Percentiles rank a stretch among this genome's conserved stretches.
Conservation (phyloP, 1,284 basidiomycete species). For the Rhodotorula mucilaginosa region DNA sequence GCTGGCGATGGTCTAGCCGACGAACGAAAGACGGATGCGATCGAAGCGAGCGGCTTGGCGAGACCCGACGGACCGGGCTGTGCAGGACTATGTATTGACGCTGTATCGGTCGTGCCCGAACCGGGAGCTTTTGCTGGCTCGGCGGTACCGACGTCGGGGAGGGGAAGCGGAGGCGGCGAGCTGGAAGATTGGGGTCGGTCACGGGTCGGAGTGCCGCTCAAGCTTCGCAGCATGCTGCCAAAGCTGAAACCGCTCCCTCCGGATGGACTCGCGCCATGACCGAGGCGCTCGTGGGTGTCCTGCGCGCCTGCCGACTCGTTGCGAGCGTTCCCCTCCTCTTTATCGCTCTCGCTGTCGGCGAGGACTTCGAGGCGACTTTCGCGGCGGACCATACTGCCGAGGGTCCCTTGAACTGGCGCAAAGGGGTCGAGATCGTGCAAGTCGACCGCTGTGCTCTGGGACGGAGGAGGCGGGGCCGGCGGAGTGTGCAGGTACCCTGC, state of each 20-base stretch:
- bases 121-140: neutral
- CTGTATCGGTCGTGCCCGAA: neutral
- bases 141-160: neutral
- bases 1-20: constrained; percentile 8
- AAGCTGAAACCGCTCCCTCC: constrained; percentile 16
- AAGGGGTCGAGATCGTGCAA: constrained; percentile 30
- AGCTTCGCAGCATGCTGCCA: constrained; percentile 18
- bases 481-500: constrained; percentile 9
- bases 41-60: constrained; percentile 30
- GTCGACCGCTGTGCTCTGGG: neutral
- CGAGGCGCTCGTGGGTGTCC: neutral
- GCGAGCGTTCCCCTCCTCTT: constrained; percentile 3
- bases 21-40: constrained; percentile 36
- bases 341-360: constrained; percentile 17
- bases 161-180: neutral
- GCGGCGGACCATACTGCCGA: constrained; percentile 15
- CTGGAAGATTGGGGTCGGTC: neutral
- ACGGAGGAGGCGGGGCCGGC: neutral
- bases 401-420: constrained; percentile 1
- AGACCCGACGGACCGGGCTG: constrained; percentile 11
- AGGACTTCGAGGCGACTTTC: constrained; percentile 21
- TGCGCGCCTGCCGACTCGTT: neutral
- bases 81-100: neutral
- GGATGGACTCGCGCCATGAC: neutral
- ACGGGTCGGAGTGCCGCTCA: constrained; percentile 9